Evolutionary conservation across 768 basidiomycete genomes (phyloP).

Genomic region (Auriculariales sp.): DNA sequence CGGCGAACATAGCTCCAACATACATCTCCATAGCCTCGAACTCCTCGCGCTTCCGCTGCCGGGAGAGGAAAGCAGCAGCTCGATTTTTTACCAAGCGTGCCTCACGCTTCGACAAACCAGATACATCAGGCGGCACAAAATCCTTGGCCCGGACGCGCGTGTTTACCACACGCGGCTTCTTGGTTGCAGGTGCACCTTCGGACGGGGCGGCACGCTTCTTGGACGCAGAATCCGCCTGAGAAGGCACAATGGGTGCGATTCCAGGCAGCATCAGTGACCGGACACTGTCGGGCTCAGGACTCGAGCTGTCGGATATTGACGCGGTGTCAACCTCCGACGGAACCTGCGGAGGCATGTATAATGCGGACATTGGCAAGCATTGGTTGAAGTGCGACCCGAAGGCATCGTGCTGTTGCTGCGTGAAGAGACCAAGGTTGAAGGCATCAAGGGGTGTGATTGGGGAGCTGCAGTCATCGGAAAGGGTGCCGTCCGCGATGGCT

Average conservation of each 20-base stretch:
- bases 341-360: background rate
- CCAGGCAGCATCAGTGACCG: background rate
- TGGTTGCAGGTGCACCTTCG: background rate
- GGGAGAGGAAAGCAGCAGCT: constrained; percentile 15
- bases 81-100: constrained; percentile 17
- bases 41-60: constrained; percentile 16
- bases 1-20: constrained; percentile 1
- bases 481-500: background rate
- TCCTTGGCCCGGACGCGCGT: constrained; percentile 10
- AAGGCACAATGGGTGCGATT: background rate
- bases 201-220: background rate
- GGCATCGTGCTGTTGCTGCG: background rate
- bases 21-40: constrained; percentile 15
- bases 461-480: background rate
- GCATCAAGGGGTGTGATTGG: background rate
- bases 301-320: background rate
- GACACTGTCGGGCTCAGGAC: background rate
- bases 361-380: background rate
- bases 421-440: background rate
- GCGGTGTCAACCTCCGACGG: background rate
- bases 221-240: background rate
- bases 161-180: background rate
- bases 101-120: constrained; percentile 15
- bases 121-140: constrained; percentile 15
- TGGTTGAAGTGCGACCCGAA: background rate